These are phyloP conservation scores for Starmerella floris DNA, from an alignment of 805 yeast species.

Conservation along the genomic window DNA sequence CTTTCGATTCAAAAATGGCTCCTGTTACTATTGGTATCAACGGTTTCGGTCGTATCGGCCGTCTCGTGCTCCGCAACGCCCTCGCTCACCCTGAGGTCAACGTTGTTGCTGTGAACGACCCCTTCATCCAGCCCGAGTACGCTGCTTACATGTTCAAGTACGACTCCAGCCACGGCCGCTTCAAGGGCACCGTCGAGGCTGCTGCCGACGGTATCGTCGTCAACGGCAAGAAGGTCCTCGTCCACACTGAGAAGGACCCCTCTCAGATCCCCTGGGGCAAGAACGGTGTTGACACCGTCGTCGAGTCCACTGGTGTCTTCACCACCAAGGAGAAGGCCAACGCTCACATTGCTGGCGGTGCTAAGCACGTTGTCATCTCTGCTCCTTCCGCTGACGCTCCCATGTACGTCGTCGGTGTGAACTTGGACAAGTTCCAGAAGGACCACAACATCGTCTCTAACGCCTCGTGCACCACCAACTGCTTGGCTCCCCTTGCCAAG, in stretches of 20 bases:
- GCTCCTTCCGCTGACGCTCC: conserved; percentile 93
- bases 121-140: conserved; percentile 77
- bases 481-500: conserved; percentile 90
- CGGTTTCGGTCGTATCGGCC: conserved; percentile 93
- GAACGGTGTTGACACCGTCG: conserved; percentile 67
- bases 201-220: conserved; percentile 45
- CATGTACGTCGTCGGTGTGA: conserved; percentile 90
- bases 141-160: conserved; percentile 93
- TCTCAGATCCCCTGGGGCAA: conserved; percentile 74
- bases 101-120: conserved; percentile 82
- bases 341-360: conserved; percentile 80
- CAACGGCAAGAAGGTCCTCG: conserved; percentile 52
- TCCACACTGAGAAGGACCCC: conserved; percentile 77
- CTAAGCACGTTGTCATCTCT: conserved; percentile 87
- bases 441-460: conserved; percentile 71
- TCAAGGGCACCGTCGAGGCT: conserved; percentile 55
- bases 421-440: conserved; percentile 62
- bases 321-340: conserved; percentile 67
- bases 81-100: conserved; percentile 58
- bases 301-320: conserved; percentile 93
- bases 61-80: conserved; percentile 75
- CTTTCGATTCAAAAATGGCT: conserved; percentile 23
- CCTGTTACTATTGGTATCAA: conserved; percentile 66
- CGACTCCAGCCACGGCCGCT: conserved; percentile 85
- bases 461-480: conserved; percentile 93